Conservation (phyloP, 495 filamentous ascomycete genomes). For the Penicillium bialowiezense region DNA sequence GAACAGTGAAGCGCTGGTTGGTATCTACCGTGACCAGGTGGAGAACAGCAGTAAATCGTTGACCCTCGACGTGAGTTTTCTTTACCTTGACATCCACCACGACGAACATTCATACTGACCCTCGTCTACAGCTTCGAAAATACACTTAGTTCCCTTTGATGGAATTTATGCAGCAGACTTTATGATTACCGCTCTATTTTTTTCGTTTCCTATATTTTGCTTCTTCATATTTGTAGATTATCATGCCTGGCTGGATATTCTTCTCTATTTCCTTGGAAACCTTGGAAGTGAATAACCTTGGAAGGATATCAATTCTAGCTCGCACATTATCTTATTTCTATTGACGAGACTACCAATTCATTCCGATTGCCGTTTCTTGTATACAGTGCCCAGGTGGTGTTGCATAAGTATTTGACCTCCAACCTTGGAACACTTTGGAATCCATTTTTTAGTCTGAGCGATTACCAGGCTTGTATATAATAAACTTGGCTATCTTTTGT, state of each 20-base stretch:
- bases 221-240: conserved; percentile 29
- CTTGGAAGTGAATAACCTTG: too few relatives aligned
- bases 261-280: conserved; percentile 5
- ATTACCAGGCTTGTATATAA: too few relatives aligned
- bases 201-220: too few relatives aligned
- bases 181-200: conserved; percentile 14
- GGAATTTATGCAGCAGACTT: conserved; percentile 12
- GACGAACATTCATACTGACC: not conserved
- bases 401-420: too few relatives aligned
- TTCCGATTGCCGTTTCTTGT: conserved; percentile 15
- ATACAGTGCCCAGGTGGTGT: too few relatives aligned
- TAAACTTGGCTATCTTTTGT: too few relatives aligned
- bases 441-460: too few relatives aligned
- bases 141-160: conserved; percentile 32
- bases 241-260: conserved; percentile 11
- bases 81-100: not conserved
- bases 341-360: conserved; percentile 14
- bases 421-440: too few relatives aligned
- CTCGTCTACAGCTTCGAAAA: conserved; percentile 39
- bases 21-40: conserved; percentile 91
- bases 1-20: conserved; percentile 87
- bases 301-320: too few relatives aligned
- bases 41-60: conserved; percentile 84
- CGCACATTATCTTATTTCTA: not conserved
- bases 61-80: conserved; percentile 84